Evolutionary conservation across 1,139 yeast genomes (phyloP), one percentile per base, ranked within the genome.

Genomic region (Trichomonascaceae sp.): DNA sequence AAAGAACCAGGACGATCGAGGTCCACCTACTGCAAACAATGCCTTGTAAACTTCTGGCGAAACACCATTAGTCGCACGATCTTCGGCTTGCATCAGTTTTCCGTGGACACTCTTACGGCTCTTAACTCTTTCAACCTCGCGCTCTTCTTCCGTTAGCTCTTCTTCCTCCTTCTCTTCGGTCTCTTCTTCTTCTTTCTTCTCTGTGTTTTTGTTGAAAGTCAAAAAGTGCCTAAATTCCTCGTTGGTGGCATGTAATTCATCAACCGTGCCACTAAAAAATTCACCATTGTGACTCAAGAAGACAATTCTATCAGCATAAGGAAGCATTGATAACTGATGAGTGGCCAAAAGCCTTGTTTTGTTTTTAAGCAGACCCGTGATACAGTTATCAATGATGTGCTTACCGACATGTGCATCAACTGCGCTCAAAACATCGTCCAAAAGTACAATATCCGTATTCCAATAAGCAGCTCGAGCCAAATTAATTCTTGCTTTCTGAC

Each of bases 361-460:
- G 10, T 73, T 71, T 47, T 70, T 69, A 62, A 89, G 67, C 50
- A 81, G 60, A 0, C 86, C 91, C 57, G 79, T 58, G 50, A 89
- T 70, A 68, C 96, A 87, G 19, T 80, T 72, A 55, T 83, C 84
- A 78, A 88, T 81, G 51, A 90, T 87, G 63, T 84, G 87, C 60
- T 82, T 84, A 46, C 96, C 96, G 24, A 89, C 96, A 65, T 87
- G 83, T 8, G 96, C 88, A 74, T 90, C 97, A 13, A 90, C 96
- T 1, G 96, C 97, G 71, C 90, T 83, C 56, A 90, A 74, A 6
- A 89, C 95, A 70, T 90, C 97, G 66, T 90, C 97, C 57, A 90
- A 74, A 55, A 90, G 69, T 20, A 87, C 73, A 45, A 86, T 82
- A 56, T 85, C 89, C 32, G 77, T 73, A 55, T 81, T 74, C 45